These are phyloP conservation scores for Trypanosoma grayi DNA, from an alignment of 208 protist species.

Conservation along the genomic window DNA sequence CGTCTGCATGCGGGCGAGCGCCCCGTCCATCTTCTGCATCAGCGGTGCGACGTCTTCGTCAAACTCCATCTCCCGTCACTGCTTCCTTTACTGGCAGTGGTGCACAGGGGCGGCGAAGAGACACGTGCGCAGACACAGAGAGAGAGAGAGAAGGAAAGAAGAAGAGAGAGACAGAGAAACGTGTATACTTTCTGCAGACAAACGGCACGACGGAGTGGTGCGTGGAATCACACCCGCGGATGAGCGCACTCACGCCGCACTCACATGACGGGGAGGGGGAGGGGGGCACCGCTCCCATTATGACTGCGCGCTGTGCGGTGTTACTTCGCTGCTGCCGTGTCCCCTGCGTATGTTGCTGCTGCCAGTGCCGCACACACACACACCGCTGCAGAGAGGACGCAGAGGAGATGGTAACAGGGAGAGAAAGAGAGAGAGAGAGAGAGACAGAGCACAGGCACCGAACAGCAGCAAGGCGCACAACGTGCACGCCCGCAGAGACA, in stretches of 20 bases:
- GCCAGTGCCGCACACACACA: too few relatives aligned
- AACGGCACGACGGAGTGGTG: too few relatives aligned
- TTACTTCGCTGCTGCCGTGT: too few relatives aligned
- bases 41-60: slow-evolving; percentile 61
- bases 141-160: background rate
- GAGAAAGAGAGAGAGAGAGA: background rate
- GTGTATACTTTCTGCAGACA: too few relatives aligned
- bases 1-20: slow-evolving; percentile 26
- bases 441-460: background rate
- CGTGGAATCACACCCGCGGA: too few relatives aligned
- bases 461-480: background rate
- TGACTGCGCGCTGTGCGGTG: too few relatives aligned
- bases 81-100: background rate
- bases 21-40: slow-evolving; percentile 38
- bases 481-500: too few relatives aligned
- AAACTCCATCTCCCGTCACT: slow-evolving; percentile 48
- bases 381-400: too few relatives aligned
- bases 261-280: too few relatives aligned
- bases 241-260: too few relatives aligned
- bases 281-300: too few relatives aligned
- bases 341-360: too few relatives aligned
- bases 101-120: background rate
- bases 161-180: background rate
- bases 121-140: background rate
- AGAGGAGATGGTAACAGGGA: background rate